Base-by-base conservation (phyloP, 202 grass and related monocot species). In the Panicum hallii region DNA sequence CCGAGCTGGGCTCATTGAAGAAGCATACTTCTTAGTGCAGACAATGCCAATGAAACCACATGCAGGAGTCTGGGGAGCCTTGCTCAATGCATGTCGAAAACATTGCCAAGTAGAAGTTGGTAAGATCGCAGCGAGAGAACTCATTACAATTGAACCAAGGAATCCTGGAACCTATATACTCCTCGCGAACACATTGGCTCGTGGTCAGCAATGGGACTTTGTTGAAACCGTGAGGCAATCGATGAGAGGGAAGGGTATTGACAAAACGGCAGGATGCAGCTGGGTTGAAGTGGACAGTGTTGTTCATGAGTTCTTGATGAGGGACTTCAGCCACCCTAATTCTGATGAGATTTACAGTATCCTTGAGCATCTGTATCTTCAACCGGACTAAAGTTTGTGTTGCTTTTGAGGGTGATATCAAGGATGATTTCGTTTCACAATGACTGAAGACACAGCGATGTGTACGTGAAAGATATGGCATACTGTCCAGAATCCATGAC, bases 121-220 rank as follows among this genome's bases (percentile, higher is more conserved):
- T 14, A 82, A 77, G 82, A 76, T 90, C 1, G 89, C 87, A 7
- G 91, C 85, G 10, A 87, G 60, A 58, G 85, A 93, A 54, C 89
- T 93, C 43, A 32, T 90, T 50, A 78, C 8, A 43, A 90, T 91
- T 57, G 94, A 97, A 72, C 83, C 94, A 0, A 34, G 41, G 45
- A 90, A 97, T 90, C 82, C 91, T 81, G 85, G 91, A 48, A 97
- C 93, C 11, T 97, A 97, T 75, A 73, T 92, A 69, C 82, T 91
- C 47, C 80, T 93, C 9, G 86, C 91, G 17, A 97, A 97, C 55
- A 82, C 90, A 10, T 83, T 88, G 28, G 91, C 94, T 81, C 70
- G 15, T 57, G 84, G 57, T 26, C 61, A 44, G 46, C 79, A 56
- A 50, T 97, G 94, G 94, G 79, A 90, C 80, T 73, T 48, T 66